Conservation (phyloP, 768 basidiomycete species). For the Cyclocybe aegerita region DNA sequence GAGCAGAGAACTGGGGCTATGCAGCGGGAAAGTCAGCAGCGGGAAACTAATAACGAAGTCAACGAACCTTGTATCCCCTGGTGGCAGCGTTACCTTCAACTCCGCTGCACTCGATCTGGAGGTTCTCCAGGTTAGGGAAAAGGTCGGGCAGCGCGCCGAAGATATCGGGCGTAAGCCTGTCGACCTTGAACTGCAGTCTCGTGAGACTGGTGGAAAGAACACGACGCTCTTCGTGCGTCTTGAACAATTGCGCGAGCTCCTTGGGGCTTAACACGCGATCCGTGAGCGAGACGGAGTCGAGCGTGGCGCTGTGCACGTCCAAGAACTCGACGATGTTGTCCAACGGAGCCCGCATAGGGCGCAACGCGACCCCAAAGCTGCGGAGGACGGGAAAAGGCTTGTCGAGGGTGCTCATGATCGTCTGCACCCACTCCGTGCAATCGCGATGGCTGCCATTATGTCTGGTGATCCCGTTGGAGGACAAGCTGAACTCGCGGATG, state of each 20-base stretch:
- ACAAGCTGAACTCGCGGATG: constrained; percentile 35
- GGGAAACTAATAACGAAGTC: too few relatives aligned
- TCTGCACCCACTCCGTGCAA: constrained; percentile 41
- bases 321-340: constrained; percentile 30
- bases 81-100: neutral
- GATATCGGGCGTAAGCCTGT: constrained; percentile 8
- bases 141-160: constrained; percentile 7
- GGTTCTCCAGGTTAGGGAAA: constrained; percentile 11
- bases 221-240: neutral
- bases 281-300: constrained; percentile 33
- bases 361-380: constrained; percentile 32
- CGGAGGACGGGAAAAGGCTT: constrained; percentile 31
- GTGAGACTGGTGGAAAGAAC: neutral
- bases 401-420: constrained; percentile 28
- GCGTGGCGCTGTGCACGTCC: constrained; percentile 22
- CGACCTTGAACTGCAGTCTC: constrained; percentile 10
- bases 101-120: constrained; percentile 12
- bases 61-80: neutral
- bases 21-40: neutral
- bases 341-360: constrained; percentile 36
- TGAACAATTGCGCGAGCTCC: constrained; percentile 31
- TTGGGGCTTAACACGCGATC: constrained; percentile 30
- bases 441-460: constrained; percentile 21
- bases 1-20: constrained; percentile 4
- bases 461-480: constrained; percentile 24